Base-by-base conservation (phyloP, 306 rosid genomes). In the Calophaca sinica region DNA sequence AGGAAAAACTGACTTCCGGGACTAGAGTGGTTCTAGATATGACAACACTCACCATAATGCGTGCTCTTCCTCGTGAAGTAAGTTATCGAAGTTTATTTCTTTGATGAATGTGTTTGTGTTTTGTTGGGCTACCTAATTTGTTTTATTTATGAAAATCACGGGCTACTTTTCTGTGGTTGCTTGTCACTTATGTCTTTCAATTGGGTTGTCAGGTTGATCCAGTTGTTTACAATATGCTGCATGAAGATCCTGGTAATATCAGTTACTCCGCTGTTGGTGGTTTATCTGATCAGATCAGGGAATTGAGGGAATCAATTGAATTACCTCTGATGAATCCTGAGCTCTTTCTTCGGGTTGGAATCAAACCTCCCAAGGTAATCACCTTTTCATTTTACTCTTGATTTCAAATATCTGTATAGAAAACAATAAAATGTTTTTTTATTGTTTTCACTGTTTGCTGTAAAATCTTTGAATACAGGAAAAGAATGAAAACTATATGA, bases 261-360 rank as follows among this genome's bases (percentile, higher is more conserved):
- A 94, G 99, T 81, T 94, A 94, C 85, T 94, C 99, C 12, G 99
- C 96, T 4, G 96, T 94, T n/a, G 99, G 99, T 65, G 99, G 99
- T 59, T 85, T 94, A 69, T 90, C 98, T 70, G 99, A 92, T 79
- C 99, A 94, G 87, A 92, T 94, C 62, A 88, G 99, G 84, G 99
- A 94, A 62, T 77, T 94, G 86, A 92, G 99, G 74, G 99, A 94
- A 66, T 92, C 96, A 10, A 89, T 94, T 64, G 99, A 94, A 78
- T 79, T 94, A 60, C 99, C 99, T 68, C 89, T 94, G 64, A 94
- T 88, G 98, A 94, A 94, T 73, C 99, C 99, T 35, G 99, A 94
- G 84, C 96, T 94, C 74, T 94, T 94, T 74, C 45, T 90, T 69
- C 87, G 99, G 65, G 99, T 94, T 82, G 99, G 99, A 62, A 90